Base-by-base conservation (phyloP, 108 stramenopile genomes). In the Discostella stelligeroides region DNA sequence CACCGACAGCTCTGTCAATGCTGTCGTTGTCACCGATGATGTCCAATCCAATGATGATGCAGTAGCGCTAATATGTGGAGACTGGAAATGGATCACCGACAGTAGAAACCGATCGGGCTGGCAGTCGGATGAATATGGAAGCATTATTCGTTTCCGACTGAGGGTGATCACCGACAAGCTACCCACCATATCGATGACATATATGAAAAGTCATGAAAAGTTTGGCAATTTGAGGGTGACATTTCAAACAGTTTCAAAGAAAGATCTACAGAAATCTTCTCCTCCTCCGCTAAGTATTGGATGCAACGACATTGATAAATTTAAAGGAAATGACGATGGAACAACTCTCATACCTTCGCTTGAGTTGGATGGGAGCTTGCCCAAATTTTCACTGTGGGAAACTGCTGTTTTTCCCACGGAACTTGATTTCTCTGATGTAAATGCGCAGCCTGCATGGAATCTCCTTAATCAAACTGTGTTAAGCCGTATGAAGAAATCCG, bases 31-130 rank as follows among this genome's bases (percentile, higher is more conserved):
- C 28, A 28, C 13, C 4, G n/a, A n/a, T n/a, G 13, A 54, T 6
- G 3, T 34, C 6, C 34, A 3, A 34, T 34, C 34, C 13, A 25
- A 54, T 54, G 13, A 54, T 29, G 13, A 2, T 12, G 24, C 28
- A 0, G 72, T 73, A 21, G 56, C 47, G 17, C 65, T 73, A 6
- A 73, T 55, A 12, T 73, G 72, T 38, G 72, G 72, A 8, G 72
- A 73, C 66, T 73, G 72, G 72, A 27, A 56, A 34, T 73, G 72
- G 72, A 47, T 66, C 14, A 73, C 72, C 13, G 72, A 73, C 21
- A 43, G 45, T 30, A 38, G 72, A 8, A 66, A 68, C 12, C 55
- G 72, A 58, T 73, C 72, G 5, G 72, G 72, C 18, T 73, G 72
- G 72, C 72, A 73, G 67, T 63, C 60, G 20, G 72, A 73, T 20